Percentiles rank a stretch among this genome's conserved stretches.
These are phyloP conservation scores for Theobroma grandiflorum DNA, from an alignment of 441 rosid genomes.

Conservation along the genomic window DNA sequence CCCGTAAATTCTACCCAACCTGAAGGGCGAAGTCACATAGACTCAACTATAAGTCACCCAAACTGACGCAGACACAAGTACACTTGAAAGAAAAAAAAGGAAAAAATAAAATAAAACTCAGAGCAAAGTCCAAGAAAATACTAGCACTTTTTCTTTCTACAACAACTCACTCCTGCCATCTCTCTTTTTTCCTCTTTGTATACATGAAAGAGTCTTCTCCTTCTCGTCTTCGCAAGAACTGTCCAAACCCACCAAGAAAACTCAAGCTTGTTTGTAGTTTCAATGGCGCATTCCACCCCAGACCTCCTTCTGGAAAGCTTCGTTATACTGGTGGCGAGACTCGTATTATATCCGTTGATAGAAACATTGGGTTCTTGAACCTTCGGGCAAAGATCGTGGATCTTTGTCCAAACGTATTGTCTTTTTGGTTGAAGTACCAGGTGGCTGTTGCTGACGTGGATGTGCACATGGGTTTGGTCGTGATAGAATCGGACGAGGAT, in stretches of 20 bases:
- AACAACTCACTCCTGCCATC: neutral
- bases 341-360: conserved; percentile 33
- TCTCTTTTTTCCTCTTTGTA: neutral
- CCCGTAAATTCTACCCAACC: neutral
- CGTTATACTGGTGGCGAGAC: conserved; percentile 8
- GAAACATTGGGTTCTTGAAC: conserved; percentile 33
- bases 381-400: conserved; percentile 30
- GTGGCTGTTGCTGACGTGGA: conserved; percentile 10
- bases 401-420: conserved; percentile 18
- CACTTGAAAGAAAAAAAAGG: neutral
- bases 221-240: conserved; percentile 34
- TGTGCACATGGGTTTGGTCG: neutral
- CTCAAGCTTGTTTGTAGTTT: conserved; percentile 17
- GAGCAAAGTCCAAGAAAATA: neutral
- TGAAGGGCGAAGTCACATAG: neutral
- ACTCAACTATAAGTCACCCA: neutral
- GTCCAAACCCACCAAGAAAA: conserved; percentile 25
- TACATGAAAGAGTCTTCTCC: conserved; percentile 38
- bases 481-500: conserved; percentile 9
- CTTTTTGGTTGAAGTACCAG: conserved; percentile 38
- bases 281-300: conserved; percentile 9
- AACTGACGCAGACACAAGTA: neutral
- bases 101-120: too few relatives aligned
- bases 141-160: neutral
- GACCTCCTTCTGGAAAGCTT: conserved; percentile 6